Evolutionary conservation across 1,284 basidiomycete species (phyloP), one percentile per base, ranked within the genome.

Genomic region (Puccinia triticina): DNA sequence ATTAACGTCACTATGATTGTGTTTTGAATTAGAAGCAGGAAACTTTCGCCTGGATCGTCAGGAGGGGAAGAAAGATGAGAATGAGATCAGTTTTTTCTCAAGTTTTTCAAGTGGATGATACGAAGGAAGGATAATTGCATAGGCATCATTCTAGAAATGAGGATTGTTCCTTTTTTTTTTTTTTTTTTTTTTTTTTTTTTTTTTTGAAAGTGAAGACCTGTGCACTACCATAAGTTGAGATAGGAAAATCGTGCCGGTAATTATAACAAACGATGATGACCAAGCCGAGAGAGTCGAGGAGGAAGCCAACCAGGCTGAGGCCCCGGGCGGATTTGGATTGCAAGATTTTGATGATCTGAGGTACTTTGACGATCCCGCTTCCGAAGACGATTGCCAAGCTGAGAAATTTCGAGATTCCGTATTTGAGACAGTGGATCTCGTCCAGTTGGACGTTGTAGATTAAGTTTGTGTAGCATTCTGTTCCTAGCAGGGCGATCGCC

Each of bases 341-440:
- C 10, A 89, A 84, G 80, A 90, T 89, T 86, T 89, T 90, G 85
- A 89, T 85, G 79, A 90, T 90, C 86, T 98, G 96, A 3, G 96
- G 96, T 18, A 98, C 90, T 88, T 98, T 98, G 91, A 98, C 94
- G 83, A 98, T 94, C 37, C 92, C 92, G 1, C 96, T 95, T 75
- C 95, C 96, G 0, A 94, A 89, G 59, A 98, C 95, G 84, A 99
- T 96, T 0, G 93, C 96, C 40, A 98, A 88, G 0, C 96, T 96
- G 11, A 99, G 89, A 0, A 92, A 94, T 86, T 98, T 99, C 2
- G 95, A 98, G 77, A 98, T 88, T 1, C 94, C 91, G 87, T 94
- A 94, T 87, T 95, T 95, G 86, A 99, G 89, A 87, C 96, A 99
- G 83, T 92, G 89, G 11, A 91, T 89, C 86, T 96, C 92, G n/a